Base-by-base conservation (phyloP, 805 yeast genomes). In the Wickerhamiella spandovensis region DNA sequence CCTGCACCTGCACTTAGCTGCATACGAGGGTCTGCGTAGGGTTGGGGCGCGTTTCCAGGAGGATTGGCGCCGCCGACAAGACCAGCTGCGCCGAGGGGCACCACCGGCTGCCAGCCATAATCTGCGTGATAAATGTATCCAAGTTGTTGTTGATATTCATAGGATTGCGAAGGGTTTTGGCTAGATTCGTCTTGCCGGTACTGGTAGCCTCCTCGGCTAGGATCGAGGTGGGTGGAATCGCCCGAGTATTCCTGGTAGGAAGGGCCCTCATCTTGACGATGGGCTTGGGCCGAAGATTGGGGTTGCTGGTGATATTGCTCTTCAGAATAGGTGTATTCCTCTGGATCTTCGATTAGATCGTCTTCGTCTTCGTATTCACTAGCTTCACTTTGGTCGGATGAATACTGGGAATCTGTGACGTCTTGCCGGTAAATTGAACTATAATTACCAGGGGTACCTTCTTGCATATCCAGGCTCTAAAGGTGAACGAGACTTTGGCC, bases 381-480 rank as follows among this genome's bases (percentile, higher is more conserved):
- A 12, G 10, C 17, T 22, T 22, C 23, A 43, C 32, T 24, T 43
- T 43, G 23, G 25, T 22, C 23, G 32, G 32, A 17, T 10, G 32
- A 35, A 35, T 35, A 35, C 20, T 35, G 39, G 20, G 39, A 35
- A 3, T 35, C 39, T 5, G 17, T 17, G 39, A 17, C 39, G 4
- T 17, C 39, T n/a, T 35, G 39, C 6, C 20, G 39, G 20, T 8
- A 35, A 35, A 25, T 10, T 10, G 39, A 35, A 35, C 24, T 24
- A 15, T 46, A 32, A 7, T 46, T 21, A 38, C 50, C 53, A 8
- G 45, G 48, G 5, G 49, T 50, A n/a, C 44, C 39, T 20, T 47
- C 50, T 50, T 50, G 50, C 53, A 50, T 50, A 13, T 41, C 35
- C 37, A 38, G 28, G 17, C 7, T 3, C 9, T n/a, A n/a, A n/a